Percentiles rank a stretch among this genome's conserved stretches.
Conservation (phyloP, 1,284 basidiomycete species). For the Apiotrichum sp. region DNA sequence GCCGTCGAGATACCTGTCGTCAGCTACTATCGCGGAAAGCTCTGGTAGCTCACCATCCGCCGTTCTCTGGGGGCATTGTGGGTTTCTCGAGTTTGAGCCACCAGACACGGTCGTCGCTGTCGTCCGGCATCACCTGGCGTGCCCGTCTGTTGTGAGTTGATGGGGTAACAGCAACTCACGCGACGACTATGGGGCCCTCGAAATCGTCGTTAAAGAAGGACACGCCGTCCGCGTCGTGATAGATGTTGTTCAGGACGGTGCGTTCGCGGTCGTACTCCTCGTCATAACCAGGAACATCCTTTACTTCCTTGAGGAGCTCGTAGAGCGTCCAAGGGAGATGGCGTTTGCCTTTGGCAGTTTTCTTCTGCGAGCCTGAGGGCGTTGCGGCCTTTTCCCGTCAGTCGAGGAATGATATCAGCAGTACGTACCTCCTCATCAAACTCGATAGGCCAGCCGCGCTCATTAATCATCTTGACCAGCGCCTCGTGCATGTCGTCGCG, state of each 20-base stretch:
- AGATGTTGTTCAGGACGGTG: no score
- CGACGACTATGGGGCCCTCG: background rate
- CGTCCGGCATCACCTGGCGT: background rate
- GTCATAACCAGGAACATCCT: no score
- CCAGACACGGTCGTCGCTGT: background rate
- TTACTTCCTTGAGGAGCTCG: background rate
- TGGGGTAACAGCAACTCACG: background rate
- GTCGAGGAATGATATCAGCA: background rate
- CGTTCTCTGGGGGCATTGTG: no score
- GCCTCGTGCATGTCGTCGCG: background rate
- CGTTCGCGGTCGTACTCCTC: no score
- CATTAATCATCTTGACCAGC: background rate
- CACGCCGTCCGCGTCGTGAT: no score
- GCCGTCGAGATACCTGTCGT: background rate
- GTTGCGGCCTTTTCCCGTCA: no score
- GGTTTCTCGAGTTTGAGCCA: background rate
- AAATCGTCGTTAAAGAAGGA: background rate
- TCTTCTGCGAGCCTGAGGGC: no score
- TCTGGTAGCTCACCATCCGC: no score
- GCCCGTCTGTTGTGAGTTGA: background rate
- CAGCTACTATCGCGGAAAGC: background rate
- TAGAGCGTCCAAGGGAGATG: background rate
- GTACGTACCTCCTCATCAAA: background rate
- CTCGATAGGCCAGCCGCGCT: background rate
- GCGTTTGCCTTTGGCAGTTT: no score